Conservation (phyloP, 192 early-diverging fungal genomes). For the Podila epicladia region DNA sequence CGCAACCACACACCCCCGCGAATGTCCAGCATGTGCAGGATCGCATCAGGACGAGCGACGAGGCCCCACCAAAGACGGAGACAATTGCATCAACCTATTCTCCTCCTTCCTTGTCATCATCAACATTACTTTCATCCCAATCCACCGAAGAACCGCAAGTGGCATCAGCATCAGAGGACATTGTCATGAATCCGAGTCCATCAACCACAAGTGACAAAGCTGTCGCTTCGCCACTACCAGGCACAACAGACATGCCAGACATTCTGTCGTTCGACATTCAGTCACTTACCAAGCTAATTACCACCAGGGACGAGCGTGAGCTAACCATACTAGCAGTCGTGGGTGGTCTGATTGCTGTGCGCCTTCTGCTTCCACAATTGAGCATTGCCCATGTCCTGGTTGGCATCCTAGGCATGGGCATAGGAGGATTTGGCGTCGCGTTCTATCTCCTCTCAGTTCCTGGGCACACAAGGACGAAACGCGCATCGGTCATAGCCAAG, state of each 20-base stretch:
- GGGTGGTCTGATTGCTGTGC: conserved; percentile 2
- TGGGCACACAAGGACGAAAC: conserved; percentile 24
- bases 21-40: too few relatives aligned
- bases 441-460: conserved; percentile 43
- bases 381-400: conserved; percentile 18
- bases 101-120: not conserved
- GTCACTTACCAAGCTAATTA: not conserved
- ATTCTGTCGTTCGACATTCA: not conserved
- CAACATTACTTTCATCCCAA: not conserved
- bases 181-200: not conserved
- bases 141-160: not conserved
- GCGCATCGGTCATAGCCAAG: conserved; percentile 23
- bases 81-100: not conserved
- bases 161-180: not conserved
- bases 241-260: not conserved
- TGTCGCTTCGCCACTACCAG: not conserved
- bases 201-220: not conserved
- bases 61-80: not conserved
- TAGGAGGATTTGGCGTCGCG: conserved; percentile 28
- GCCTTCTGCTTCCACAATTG: conserved; percentile 4
- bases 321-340: not conserved
- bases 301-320: conserved; percentile 3
- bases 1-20: too few relatives aligned
- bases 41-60: too few relatives aligned
- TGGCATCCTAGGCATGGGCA: conserved; percentile 24